Evolutionary conservation across 2,329 filamentous ascomycete species (phyloP), one percentile per base, ranked within the genome.

Genomic region (Talaromyces albobiverticillius): DNA sequence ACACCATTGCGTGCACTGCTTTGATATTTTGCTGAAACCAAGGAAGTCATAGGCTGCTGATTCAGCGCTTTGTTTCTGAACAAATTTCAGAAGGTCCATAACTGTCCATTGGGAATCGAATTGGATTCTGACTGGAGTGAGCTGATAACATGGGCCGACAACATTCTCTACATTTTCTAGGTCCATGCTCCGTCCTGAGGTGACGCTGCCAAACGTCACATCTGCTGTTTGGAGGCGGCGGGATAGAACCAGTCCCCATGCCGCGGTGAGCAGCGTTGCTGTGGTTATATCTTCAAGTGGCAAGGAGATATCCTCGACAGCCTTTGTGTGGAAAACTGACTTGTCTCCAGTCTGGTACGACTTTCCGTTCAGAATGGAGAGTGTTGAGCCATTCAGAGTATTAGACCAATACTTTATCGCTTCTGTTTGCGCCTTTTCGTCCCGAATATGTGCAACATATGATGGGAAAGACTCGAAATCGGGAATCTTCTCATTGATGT

Each of bases 101-200:
- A 71, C 76, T 1, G 74, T 80, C 77, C 79, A 81, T 2, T 66
- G 60, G 0, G 69, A 46, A 2, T 75, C 68, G 62, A 87, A 81
- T 23, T 66, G 67, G 3, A 87, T 76, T 23, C 84, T 77, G 31
- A 86, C 74, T 0, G 85, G 84, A 0, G 84, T 78, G 65, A 52
- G 40, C 16, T 52, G 50, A 23, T 52, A 52, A 31, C 50, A 52
- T 36, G 84, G 84, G 0, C 85, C 85, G 25, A 80, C 73, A 52
- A 87, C 78, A 50, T 75, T 70, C 56, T 84, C 80, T 10, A 77
- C 76, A 55, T 74, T 73, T 20, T 73, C 65, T 0, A 84, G 69
- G 40, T 88, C 85, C 8, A 83, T 84, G 53, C 94, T 89, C 13
- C 93, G 82, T 14, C 92, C 92, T 0, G 90, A 91, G 11, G 96